phyloP scores from a whole-genome alignment of 345 rosid species.

The Eucalyptus shirleyi region DNA sequence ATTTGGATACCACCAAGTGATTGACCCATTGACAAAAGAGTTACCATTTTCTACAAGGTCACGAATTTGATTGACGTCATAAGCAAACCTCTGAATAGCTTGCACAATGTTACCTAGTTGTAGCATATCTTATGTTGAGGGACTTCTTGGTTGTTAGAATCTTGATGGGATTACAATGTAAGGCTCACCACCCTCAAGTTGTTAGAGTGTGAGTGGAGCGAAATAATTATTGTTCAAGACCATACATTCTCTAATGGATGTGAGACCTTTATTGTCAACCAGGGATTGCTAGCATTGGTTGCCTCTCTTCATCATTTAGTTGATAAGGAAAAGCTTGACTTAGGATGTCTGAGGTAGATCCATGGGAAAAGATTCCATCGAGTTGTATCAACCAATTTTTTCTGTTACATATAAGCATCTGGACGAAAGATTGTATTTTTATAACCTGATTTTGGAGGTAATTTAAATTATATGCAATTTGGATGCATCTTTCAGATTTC shows the following conservation, averaged over 20 bases:
- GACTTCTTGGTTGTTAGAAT: not conserved
- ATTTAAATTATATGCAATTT: not conserved
- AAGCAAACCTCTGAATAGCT: not conserved
- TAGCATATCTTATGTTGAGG: not conserved
- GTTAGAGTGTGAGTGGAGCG: not conserved
- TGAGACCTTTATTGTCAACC: not conserved
- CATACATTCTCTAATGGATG: not conserved
- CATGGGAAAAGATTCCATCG: not conserved
- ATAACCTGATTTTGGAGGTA: not conserved
- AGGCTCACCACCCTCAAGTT: not conserved
- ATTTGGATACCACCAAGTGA: not conserved
- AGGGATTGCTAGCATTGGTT: not conserved
- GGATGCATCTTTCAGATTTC: not conserved
- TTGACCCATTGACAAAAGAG: not conserved
- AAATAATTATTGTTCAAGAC: not conserved
- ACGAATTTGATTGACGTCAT: rapidly evolving
- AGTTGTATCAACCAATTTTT: not conserved
- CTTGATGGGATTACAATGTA: not conserved
- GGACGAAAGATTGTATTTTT: not conserved
- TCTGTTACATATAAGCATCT: not conserved
- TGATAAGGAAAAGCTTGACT: not conserved
- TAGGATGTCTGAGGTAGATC: not conserved
- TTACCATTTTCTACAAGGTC: not conserved
- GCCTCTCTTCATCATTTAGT: not conserved
- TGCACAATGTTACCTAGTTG: rapidly evolving